Conservation (phyloP, 2,329 filamentous ascomycete species). For the Alternaria postmessia region DNA sequence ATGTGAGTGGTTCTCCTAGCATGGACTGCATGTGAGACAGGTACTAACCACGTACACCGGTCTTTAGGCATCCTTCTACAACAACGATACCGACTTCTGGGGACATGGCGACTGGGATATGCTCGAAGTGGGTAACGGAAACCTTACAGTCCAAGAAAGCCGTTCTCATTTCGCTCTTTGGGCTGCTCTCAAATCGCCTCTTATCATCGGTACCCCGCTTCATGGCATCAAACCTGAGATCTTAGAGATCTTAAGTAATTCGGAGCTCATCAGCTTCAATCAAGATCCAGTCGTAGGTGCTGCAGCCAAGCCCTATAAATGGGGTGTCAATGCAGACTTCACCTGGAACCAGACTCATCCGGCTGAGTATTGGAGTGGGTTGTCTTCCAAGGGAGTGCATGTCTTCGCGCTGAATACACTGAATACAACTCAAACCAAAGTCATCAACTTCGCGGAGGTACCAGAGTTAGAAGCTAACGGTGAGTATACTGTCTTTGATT, state of each 20-base stretch:
- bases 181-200: slow-evolving; percentile 53
- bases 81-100: slow-evolving; percentile 30
- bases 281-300: slow-evolving; percentile 56
- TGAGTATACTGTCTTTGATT: slow-evolving; percentile 28
- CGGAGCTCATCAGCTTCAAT: slow-evolving; percentile 55
- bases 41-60: not conserved
- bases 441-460: slow-evolving; percentile 29
- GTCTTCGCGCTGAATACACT: slow-evolving; percentile 41
- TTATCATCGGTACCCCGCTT: slow-evolving; percentile 55
- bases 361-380: slow-evolving; percentile 41
- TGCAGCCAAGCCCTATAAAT: slow-evolving; percentile 52
- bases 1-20: not conserved
- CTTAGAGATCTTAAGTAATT: slow-evolving; percentile 52
- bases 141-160: slow-evolving; percentile 40
- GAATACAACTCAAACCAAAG: slow-evolving; percentile 21
- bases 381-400: slow-evolving; percentile 30
- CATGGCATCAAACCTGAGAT: slow-evolving; percentile 49
- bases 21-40: not conserved
- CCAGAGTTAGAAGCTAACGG: slow-evolving; percentile 23
- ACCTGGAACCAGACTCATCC: slow-evolving; percentile 56
- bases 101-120: slow-evolving; percentile 38
- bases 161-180: slow-evolving; percentile 52
- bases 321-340: slow-evolving; percentile 60
- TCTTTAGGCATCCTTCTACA: slow-evolving; percentile 25
- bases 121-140: slow-evolving; percentile 51